Conservation (phyloP, 225 moss, liverwort and hornwort species). For the Sphagnum contortum region DNA sequence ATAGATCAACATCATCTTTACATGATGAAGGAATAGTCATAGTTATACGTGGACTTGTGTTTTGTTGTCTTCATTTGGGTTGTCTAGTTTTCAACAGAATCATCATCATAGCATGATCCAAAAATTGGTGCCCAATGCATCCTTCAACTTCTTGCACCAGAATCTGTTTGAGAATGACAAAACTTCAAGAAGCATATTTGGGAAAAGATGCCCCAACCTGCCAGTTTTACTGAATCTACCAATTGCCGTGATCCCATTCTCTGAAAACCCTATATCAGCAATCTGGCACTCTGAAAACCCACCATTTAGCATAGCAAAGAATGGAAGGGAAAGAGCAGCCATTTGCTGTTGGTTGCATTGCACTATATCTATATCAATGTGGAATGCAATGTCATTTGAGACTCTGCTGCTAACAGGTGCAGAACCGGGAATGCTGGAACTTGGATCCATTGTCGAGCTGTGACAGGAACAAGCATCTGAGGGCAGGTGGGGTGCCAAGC, state of each 20-base stretch:
- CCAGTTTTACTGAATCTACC: conserved; percentile 85
- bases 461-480: conserved; percentile 80
- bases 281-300: conserved; percentile 74
- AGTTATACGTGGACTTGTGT: too few relatives aligned
- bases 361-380: conserved; percentile 64
- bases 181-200: conserved; percentile 78
- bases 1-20: too few relatives aligned
- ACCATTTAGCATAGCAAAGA: conserved; percentile 85
- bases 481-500: conserved; percentile 53
- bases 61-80: too few relatives aligned
- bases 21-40: too few relatives aligned
- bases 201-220: conserved; percentile 48
- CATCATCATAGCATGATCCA: too few relatives aligned
- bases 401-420: conserved; percentile 28
- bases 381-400: conserved; percentile 70
- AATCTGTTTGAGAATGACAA: conserved; percentile 84
- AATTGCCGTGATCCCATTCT: conserved; percentile 89
- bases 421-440: conserved; percentile 25
- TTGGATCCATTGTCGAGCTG: conserved; percentile 32
- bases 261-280: conserved; percentile 68
- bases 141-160: conserved; percentile 87
- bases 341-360: conserved; percentile 75
- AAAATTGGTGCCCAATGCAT: conserved; percentile 51
- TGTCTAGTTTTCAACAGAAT: too few relatives aligned
- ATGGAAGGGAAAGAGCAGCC: conserved; percentile 70